Conservation (phyloP, 805 yeast species). For the Hagleromyces aurorensis region DNA sequence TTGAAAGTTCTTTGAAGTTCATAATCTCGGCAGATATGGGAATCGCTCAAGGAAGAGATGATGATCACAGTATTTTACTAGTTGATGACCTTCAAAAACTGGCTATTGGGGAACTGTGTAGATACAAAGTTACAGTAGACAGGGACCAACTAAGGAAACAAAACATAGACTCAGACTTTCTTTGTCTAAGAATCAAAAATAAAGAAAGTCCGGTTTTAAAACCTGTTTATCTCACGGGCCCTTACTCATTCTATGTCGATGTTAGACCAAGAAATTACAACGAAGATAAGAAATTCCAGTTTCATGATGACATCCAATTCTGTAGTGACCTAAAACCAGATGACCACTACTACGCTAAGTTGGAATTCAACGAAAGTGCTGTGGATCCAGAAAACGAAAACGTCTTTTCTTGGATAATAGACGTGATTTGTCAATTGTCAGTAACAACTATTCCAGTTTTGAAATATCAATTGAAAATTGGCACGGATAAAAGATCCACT, state of each 20-base stretch:
- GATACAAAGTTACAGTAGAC: conserved; percentile 22
- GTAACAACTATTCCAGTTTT: conserved; percentile 64
- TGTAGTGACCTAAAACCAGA: conserved; percentile 61
- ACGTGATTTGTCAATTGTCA: conserved; percentile 71
- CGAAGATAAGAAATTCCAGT: conserved; percentile 35
- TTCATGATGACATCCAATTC: conserved; percentile 36
- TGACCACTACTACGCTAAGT: conserved; percentile 51
- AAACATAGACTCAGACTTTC: conserved; percentile 6
- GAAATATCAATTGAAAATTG: conserved; percentile 55
- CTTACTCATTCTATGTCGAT: conserved; percentile 79
- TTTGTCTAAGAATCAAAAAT: conserved; percentile 53
- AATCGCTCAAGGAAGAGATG: no score
- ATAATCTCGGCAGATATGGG: no score
- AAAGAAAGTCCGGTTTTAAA: conserved; percentile 62
- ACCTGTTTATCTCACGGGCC: conserved; percentile 86
- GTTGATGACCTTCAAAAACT: conserved; percentile 17
- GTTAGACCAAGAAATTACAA: conserved; percentile 60
- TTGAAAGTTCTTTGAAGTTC: no score
- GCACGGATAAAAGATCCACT: conserved; percentile 32
- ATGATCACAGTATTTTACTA: conserved; percentile 15
- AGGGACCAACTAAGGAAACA: conserved; percentile 8
- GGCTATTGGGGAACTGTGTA: conserved; percentile 25
- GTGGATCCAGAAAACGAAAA: conserved; percentile 20
- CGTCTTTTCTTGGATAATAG: conserved; percentile 66
- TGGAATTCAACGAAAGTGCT: conserved; percentile 40